phyloP scores from a whole-genome alignment of 192 early-diverging fungal genomes.

The Spinellus fusiger region DNA sequence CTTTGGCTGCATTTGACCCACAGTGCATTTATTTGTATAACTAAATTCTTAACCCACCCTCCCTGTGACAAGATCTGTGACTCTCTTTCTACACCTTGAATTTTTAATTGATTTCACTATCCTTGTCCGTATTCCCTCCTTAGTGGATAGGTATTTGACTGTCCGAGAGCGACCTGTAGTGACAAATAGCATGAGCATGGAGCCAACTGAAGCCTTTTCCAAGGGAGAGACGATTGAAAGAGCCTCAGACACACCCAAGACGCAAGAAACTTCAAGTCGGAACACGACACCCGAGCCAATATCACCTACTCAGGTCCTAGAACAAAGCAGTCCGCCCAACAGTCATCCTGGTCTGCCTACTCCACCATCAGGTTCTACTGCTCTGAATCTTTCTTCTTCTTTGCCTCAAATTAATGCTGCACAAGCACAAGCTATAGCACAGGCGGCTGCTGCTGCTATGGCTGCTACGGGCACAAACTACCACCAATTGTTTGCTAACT shows the following conservation, averaged over 20 bases:
- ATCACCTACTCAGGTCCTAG: not conserved
- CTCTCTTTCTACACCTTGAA: not conserved
- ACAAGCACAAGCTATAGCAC: constrained; percentile 16
- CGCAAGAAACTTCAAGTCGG: not conserved
- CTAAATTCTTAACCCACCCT: too few species aligned
- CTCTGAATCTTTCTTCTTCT: not conserved
- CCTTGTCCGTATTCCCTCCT: too few species aligned
- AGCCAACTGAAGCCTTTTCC: too few species aligned
- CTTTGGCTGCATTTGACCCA: too few species aligned
- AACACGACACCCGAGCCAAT: not conserved
- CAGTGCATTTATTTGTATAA: too few species aligned
- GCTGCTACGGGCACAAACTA: not conserved
- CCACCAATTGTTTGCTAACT: constrained; percentile 12
- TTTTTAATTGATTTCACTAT: not conserved
- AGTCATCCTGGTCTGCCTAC: not conserved
- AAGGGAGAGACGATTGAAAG: too few species aligned
- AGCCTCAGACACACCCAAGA: too few species aligned
- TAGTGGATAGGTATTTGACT: not conserved
- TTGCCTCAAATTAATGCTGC: constrained; percentile 12
- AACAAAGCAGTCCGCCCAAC: not conserved
- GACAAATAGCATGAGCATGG: too few species aligned
- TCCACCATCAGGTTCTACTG: not conserved
- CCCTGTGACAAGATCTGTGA: not conserved
- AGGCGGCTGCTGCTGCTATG: constrained; percentile 10
- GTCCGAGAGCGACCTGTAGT: too few species aligned